Percentiles rank a stretch among this genome's conserved stretches.
Evolutionary conservation across 2,329 filamentous ascomycete genomes (phyloP).

Genomic region (Claviceps sorghi): DNA sequence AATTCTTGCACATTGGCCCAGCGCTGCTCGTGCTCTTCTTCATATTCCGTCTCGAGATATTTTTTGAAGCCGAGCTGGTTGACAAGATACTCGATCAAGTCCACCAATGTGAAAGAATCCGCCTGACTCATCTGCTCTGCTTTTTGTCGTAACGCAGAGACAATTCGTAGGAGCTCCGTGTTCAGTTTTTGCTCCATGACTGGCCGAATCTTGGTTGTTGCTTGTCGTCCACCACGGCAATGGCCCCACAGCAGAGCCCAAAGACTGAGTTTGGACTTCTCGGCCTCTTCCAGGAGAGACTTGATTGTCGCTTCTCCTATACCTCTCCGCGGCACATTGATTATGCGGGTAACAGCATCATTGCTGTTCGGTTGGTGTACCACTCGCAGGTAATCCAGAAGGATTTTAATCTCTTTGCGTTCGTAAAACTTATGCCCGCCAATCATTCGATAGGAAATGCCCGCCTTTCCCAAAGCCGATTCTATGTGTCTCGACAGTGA

Average conservation of each 20-base stretch:
- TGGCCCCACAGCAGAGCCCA: conserved; percentile 57
- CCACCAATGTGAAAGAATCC: conserved; percentile 24
- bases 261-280: conserved; percentile 50
- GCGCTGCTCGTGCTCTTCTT: conserved; percentile 60
- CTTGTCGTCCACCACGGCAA: conserved; percentile 32
- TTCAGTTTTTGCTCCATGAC: conserved; percentile 39
- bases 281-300: conserved; percentile 60
- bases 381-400: conserved; percentile 78
- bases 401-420: conserved; percentile 69
- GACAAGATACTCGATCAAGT: conserved; percentile 38
- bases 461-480: conserved; percentile 60
- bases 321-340: conserved; percentile 70
- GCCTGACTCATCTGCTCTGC: conserved; percentile 14
- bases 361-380: conserved; percentile 77
- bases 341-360: conserved; percentile 67
- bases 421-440: conserved; percentile 86
- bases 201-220: conserved; percentile 34
- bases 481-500: conserved; percentile 77
- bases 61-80: conserved; percentile 56
- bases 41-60: conserved; percentile 57
- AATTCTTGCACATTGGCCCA: conserved; percentile 88
- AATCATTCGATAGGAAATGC: conserved; percentile 84
- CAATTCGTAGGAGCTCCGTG: conserved; percentile 32
- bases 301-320: conserved; percentile 71
- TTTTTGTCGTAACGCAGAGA: conserved; percentile 18